Conservation (phyloP, 805 yeast genomes). For the Ogataea nonfermentans region DNA sequence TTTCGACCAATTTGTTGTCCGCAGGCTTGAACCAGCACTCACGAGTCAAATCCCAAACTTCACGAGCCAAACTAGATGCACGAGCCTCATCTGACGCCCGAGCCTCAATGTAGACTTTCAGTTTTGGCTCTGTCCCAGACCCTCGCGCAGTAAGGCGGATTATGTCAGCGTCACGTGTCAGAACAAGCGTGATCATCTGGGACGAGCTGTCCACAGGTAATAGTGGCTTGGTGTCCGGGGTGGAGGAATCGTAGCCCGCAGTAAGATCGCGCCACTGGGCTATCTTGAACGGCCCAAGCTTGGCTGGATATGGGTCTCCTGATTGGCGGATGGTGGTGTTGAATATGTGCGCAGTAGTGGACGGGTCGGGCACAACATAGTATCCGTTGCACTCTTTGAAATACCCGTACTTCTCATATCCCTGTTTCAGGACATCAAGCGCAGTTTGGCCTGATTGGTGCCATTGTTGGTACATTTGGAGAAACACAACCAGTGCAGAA, state of each 20-base stretch:
- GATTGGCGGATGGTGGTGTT: constrained; percentile 36
- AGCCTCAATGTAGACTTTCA: constrained; percentile 90
- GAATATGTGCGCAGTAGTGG: constrained; percentile 55
- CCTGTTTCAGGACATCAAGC: constrained; percentile 50
- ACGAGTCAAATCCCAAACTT: constrained; percentile 64
- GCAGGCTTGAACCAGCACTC: constrained; percentile 71
- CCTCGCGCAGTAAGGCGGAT: constrained; percentile 87
- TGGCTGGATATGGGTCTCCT: constrained; percentile 40
- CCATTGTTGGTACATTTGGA: constrained; percentile 66
- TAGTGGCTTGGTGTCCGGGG: constrained; percentile 53
- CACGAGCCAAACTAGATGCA: constrained; percentile 52
- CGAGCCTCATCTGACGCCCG: constrained; percentile 42
- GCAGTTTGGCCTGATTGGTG: constrained; percentile 37
- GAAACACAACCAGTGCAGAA: constrained; percentile 70
- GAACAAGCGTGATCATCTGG: constrained; percentile 79
- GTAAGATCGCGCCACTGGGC: constrained; percentile 81
- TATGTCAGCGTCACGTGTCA: constrained; percentile 33
- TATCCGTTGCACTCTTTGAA: constrained; percentile 87
- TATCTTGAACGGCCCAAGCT: constrained; percentile 59
- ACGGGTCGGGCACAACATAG: constrained; percentile 59
- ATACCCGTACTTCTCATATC: constrained; percentile 69
- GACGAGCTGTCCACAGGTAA: constrained; percentile 71
- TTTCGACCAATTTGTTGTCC: constrained; percentile 37
- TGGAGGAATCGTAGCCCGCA: constrained; percentile 70
- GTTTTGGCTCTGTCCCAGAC: constrained; percentile 94